Evolutionary conservation across 768 basidiomycete genomes (phyloP).

Genomic region (Mycena chlorophos): DNA sequence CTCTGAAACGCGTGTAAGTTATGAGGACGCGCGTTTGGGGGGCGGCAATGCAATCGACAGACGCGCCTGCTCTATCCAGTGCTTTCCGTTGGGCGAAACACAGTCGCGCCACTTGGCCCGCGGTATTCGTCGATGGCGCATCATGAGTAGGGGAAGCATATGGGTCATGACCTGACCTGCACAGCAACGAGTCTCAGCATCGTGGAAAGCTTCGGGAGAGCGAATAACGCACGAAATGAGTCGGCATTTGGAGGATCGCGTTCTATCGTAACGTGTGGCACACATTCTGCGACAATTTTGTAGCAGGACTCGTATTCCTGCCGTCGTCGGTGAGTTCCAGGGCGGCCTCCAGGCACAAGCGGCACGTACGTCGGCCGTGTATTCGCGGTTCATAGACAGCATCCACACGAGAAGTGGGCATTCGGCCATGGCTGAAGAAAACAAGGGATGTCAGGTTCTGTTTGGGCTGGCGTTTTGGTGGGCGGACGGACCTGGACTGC

Average conservation of each 20-base stretch:
- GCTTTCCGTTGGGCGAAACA: constrained; percentile 62
- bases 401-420: constrained; percentile 80
- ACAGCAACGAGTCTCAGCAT: constrained; percentile 12
- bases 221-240: constrained; percentile 59
- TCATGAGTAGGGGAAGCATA: constrained; percentile 81
- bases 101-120: constrained; percentile 72
- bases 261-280: constrained; percentile 53
- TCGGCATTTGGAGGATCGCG: constrained; percentile 61
- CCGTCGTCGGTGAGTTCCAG: constrained; percentile 15
- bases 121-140: constrained; percentile 80
- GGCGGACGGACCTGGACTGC: not conserved
- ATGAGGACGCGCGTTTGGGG: too few species aligned
- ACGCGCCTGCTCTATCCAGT: constrained; percentile 78
- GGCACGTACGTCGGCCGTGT: constrained; percentile 57
- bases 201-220: not conserved
- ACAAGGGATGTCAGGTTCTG: not conserved
- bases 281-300: constrained; percentile 58
- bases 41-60: not conserved
- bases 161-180: constrained; percentile 70
- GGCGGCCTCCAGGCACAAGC: constrained; percentile 10
- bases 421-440: constrained; percentile 32
- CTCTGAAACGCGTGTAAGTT: constrained; percentile 36
- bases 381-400: constrained; percentile 74
- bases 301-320: constrained; percentile 77
- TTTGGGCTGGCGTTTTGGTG: not conserved